Evolutionary conservation across 768 basidiomycete genomes (phyloP).

Genomic region (Russula abietina): DNA sequence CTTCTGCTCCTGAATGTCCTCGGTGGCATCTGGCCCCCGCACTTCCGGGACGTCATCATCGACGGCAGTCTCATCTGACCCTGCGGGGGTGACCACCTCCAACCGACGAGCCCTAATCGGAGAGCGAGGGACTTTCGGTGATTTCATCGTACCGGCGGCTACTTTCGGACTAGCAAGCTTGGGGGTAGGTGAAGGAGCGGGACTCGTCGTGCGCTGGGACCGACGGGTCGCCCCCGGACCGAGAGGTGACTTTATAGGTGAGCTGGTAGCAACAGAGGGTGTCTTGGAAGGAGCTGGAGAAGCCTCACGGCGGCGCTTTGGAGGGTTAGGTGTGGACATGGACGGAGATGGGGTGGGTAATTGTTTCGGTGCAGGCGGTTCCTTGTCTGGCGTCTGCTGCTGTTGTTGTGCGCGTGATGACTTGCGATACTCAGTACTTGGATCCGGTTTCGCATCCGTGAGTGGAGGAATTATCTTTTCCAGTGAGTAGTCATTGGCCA

Average conservation of each 20-base stretch:
- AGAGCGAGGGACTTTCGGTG: slow-evolving; percentile 33
- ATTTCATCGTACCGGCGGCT: slow-evolving; percentile 32
- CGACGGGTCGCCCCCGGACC: slow-evolving; percentile 34
- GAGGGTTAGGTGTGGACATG: slow-evolving; percentile 31
- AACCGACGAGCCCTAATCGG: slow-evolving; percentile 35
- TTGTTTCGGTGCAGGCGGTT: slow-evolving; percentile 24
- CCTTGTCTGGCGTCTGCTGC: slow-evolving; percentile 28
- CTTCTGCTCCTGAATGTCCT: slow-evolving; percentile 73
- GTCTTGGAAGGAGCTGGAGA: slow-evolving; percentile 49
- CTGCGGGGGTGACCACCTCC: slow-evolving; percentile 40
- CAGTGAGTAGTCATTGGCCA: slow-evolving; percentile 66
- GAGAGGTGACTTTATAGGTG: slow-evolving; percentile 20
- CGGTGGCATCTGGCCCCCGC: slow-evolving; percentile 54
- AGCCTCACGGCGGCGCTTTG: slow-evolving; percentile 50
- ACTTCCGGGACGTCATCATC: slow-evolving; percentile 51
- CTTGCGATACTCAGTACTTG: slow-evolving; percentile 69
- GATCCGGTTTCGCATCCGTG: slow-evolving; percentile 70
- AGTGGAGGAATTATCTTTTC: slow-evolving; percentile 56
- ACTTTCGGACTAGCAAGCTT: slow-evolving; percentile 32
- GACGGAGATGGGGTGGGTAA: slow-evolving; percentile 35
- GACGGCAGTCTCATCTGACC: slow-evolving; percentile 58
- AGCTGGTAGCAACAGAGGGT: slow-evolving; percentile 32
- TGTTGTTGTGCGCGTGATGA: slow-evolving; percentile 42
- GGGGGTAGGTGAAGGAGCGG: slow-evolving; percentile 34
- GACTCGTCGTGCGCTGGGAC: slow-evolving; percentile 40